Conservation (phyloP, 176 grass and related monocot species). For the Puya raimondii region DNA sequence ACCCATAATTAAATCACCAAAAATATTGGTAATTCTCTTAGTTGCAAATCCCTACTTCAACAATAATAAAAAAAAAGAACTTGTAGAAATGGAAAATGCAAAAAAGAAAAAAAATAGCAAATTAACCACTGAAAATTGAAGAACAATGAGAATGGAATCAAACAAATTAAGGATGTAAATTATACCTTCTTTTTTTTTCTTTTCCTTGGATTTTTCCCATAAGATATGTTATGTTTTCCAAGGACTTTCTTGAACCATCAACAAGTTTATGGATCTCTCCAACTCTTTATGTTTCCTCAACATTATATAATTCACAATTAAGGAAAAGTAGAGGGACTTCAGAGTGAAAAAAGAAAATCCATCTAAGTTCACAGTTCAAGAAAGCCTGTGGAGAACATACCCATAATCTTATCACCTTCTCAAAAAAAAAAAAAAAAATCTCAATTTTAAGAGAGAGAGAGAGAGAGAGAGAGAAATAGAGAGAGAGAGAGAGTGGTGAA, state of each 20-base stretch:
- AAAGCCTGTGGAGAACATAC: slow-evolving; percentile 90
- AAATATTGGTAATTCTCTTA: too few relatives aligned
- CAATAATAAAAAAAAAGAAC: background rate
- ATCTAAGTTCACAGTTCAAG: slow-evolving; percentile 69
- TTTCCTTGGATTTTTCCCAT: too few relatives aligned
- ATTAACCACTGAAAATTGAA: background rate
- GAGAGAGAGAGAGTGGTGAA: slow-evolving; percentile 4
- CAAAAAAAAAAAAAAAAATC: background rate
- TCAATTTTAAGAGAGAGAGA: background rate
- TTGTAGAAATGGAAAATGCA: background rate
- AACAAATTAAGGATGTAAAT: background rate
- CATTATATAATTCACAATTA: background rate
- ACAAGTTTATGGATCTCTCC: slow-evolving; percentile 2
- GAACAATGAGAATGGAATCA: background rate
- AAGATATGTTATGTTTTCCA: slow-evolving; percentile 53
- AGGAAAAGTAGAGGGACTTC: background rate
- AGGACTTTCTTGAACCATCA: slow-evolving; percentile 86
- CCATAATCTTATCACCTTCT: slow-evolving; percentile 20
- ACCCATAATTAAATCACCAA: too few relatives aligned
- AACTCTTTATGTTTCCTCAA: background rate
- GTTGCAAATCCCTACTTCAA: background rate
- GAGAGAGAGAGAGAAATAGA: slow-evolving; percentile 2
- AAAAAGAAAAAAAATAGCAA: background rate
- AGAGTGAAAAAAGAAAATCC: background rate
- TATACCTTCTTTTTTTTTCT: too few relatives aligned